These are phyloP conservation scores for Oenanthe sinensis DNA, from an alignment of 129 eudicot species.

Conservation along the genomic window DNA sequence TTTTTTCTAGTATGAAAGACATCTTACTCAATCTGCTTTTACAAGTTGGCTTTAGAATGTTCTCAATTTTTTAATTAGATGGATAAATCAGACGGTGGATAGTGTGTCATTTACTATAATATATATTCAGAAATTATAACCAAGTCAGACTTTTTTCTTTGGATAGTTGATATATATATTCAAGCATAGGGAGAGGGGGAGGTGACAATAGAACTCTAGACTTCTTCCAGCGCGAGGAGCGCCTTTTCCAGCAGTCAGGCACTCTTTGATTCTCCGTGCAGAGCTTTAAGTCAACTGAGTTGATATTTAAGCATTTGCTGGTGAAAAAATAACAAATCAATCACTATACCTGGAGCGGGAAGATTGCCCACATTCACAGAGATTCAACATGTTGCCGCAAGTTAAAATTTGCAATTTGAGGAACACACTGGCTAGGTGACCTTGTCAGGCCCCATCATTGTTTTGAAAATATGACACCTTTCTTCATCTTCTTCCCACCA, in stretches of 20 bases:
- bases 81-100: background rate
- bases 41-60: background rate
- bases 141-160: background rate
- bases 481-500: constrained; percentile 99
- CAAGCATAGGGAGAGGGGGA: too few relatives aligned
- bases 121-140: background rate
- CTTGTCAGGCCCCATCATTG: constrained; percentile 60
- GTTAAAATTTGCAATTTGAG: constrained; percentile 64
- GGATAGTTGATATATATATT: too few relatives aligned
- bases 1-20: background rate
- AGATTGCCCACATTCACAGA: constrained; percentile 98
- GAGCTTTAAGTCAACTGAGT: background rate
- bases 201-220: background rate
- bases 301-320: background rate
- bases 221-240: background rate
- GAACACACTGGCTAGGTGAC: constrained; percentile 72
- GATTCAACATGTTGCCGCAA: constrained; percentile 90
- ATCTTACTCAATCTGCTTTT: background rate
- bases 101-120: background rate
- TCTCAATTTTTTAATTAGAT: background rate
- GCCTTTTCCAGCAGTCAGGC: background rate
- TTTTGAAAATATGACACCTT: constrained; percentile 63
- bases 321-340: background rate
- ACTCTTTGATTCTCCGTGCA: background rate
- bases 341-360: constrained; percentile 85